Conservation (phyloP, 768 basidiomycete species). For the Boletellus emodensis region DNA sequence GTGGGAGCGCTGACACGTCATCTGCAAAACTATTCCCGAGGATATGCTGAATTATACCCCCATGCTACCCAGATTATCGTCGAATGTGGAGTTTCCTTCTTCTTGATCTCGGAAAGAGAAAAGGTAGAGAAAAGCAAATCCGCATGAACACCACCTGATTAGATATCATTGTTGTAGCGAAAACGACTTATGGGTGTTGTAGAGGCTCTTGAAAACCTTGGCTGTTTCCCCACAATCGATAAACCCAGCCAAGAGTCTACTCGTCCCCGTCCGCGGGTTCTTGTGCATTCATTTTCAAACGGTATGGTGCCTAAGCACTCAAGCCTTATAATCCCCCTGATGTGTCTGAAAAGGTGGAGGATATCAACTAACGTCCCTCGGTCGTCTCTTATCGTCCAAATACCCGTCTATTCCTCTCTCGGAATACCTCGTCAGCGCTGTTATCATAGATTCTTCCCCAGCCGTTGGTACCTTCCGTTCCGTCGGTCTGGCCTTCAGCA, state of each 20-base stretch:
- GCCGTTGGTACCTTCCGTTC: conserved; percentile 9
- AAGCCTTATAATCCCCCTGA: background rate
- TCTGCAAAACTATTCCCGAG: conserved; percentile 22
- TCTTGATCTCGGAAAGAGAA: conserved; percentile 12
- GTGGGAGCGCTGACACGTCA: conserved; percentile 28
- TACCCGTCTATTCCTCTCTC: conserved; percentile 9
- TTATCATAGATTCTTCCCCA: conserved; percentile 26
- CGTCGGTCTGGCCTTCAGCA: conserved; percentile 20
- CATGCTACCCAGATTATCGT: conserved; percentile 26
- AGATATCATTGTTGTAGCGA: conserved; percentile 4
- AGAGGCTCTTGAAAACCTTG: conserved; percentile 22
- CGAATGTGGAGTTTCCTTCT: conserved; percentile 18
- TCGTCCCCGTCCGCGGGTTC: conserved; percentile 16
- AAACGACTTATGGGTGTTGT: conserved; percentile 18
- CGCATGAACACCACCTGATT: background rate
- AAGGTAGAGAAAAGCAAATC: conserved; percentile 8
- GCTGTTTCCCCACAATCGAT: conserved; percentile 13
- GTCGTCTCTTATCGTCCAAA: conserved; percentile 18
- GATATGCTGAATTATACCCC: conserved; percentile 26
- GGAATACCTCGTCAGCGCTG: conserved; percentile 5
- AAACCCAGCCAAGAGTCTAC: background rate
- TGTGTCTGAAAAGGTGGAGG: conserved; percentile 16
- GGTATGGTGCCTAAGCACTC: conserved; percentile 9
- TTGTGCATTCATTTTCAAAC: conserved; percentile 30
- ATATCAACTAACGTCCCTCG: conserved; percentile 17